A percentile compares a stretch with the other conserved stretches of the same genome.
Evolutionary conservation across 2,329 filamentous ascomycete species (phyloP).

Genomic region (Cercospora nicotianae): DNA sequence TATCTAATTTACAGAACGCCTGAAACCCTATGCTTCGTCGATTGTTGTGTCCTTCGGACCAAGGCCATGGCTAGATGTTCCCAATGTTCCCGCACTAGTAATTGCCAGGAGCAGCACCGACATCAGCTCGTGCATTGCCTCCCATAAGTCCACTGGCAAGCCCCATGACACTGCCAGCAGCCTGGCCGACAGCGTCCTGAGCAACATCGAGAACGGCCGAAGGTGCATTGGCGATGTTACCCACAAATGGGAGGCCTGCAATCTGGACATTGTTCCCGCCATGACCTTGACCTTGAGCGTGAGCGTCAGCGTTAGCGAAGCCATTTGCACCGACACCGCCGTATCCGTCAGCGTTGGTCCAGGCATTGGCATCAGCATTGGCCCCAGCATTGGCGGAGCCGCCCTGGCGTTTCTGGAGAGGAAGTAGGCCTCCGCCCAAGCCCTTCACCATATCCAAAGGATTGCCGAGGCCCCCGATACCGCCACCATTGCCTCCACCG

Average conservation of each 20-base stretch:
- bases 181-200: neutral
- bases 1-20: neutral
- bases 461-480: neutral
- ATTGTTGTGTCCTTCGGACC: neutral
- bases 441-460: neutral
- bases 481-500: neutral
- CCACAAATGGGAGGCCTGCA: neutral
- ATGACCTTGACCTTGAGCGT: neutral
- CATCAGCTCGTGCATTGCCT: neutral
- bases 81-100: neutral
- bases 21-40: neutral
- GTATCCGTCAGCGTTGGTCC: neutral
- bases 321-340: neutral
- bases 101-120: neutral
- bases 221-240: neutral
- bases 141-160: neutral
- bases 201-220: neutral
- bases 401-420: neutral
- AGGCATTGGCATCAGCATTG: neutral
- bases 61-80: neutral
- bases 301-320: neutral
- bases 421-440: neutral
- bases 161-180: neutral
- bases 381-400: neutral
- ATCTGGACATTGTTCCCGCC: neutral